Conservation (phyloP, 2,329 filamentous ascomycete genomes). For the Dothistroma septosporum region DNA sequence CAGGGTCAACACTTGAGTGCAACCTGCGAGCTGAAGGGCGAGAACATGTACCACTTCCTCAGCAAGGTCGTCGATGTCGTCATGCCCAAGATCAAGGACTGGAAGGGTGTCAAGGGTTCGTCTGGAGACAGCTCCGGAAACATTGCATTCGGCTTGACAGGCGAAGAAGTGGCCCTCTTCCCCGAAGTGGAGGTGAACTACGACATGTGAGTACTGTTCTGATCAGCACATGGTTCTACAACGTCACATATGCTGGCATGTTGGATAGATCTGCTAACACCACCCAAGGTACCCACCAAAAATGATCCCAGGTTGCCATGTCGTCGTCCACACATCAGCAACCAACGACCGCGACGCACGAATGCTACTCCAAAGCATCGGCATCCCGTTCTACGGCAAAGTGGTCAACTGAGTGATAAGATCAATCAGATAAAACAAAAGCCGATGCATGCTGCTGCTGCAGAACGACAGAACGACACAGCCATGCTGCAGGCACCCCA, state of each 20-base stretch:
- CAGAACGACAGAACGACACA: background rate
- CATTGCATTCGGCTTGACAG: constrained; percentile 72
- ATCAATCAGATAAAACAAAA: background rate
- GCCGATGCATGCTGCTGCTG: background rate
- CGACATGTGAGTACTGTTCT: constrained; percentile 64
- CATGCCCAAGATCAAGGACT: constrained; percentile 93
- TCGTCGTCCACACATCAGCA: constrained; percentile 79
- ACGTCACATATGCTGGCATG: background rate
- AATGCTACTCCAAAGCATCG: constrained; percentile 66
- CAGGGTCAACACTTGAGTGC: constrained; percentile 68
- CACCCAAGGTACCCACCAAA: constrained; percentile 57
- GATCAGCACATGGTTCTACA: background rate
- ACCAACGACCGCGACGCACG: constrained; percentile 80
- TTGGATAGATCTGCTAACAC: constrained; percentile 9
- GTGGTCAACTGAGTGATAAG: constrained; percentile 47
- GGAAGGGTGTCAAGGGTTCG: constrained; percentile 70
- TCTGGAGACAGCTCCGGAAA: constrained; percentile 88
- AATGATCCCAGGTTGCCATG: constrained; percentile 81
- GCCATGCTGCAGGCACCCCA: background rate
- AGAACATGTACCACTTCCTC: constrained; percentile 83
- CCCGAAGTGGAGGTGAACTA: constrained; percentile 95
- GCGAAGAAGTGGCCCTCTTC: constrained; percentile 75
- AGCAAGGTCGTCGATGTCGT: constrained; percentile 88
- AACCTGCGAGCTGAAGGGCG: constrained; percentile 72
- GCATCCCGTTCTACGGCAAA: constrained; percentile 79